Evolutionary conservation across 495 filamentous ascomycete genomes (phyloP), one percentile per base, ranked within the genome.

Genomic region (Parachaetomium inaequale): DNA sequence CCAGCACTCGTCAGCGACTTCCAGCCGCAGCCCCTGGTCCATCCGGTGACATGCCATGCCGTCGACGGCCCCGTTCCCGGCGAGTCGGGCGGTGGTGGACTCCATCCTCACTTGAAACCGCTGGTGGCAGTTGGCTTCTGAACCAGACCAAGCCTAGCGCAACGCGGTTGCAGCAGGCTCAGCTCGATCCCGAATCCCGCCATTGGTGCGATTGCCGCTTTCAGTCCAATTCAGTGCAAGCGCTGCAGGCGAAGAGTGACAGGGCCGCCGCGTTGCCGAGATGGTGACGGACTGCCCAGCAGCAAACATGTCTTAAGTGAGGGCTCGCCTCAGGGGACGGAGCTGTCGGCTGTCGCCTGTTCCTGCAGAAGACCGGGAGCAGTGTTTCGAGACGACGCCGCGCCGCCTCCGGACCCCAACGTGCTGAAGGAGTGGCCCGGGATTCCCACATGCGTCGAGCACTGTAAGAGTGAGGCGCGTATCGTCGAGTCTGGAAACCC

Each of bases 121-220:
- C 28, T 17, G 36, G 29, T 5, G 36, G 36, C 53, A 42, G 53
- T 55, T 55, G 34, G 53, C 36, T 42, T 55, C 2, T 42, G 36
- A 14, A 26, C 25, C 34, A 46, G 10, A 23, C 19, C 19, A 19
- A 46, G 42, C 42, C 28, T 36, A n/a, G n/a, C 34, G 36, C 53
- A 42, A n/a, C 12, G 53, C 53, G 34, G 21, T 55, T 28, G 53
- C 36, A 55, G 34, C 21, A 26, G 29, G 7, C 32, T 15, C 47
- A 29, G 47, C 58, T 10, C 40, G 29, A 58, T 23, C 19, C 8
- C 31, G 8, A 28, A 4, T 7, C 1, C 36, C 26, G 38, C 21
- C 46, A 63, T 63, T 63, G 61, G 61, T 58, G 45, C 61, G 26
- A 52, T 63, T 58, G 54, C 61, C 61, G 61, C 61, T 46, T 17